A percentile compares a stretch with the other conserved stretches of the same genome.
Evolutionary conservation across 2,329 filamentous ascomycete genomes (phyloP).

Genomic region (Aspergillus novofumigatus): DNA sequence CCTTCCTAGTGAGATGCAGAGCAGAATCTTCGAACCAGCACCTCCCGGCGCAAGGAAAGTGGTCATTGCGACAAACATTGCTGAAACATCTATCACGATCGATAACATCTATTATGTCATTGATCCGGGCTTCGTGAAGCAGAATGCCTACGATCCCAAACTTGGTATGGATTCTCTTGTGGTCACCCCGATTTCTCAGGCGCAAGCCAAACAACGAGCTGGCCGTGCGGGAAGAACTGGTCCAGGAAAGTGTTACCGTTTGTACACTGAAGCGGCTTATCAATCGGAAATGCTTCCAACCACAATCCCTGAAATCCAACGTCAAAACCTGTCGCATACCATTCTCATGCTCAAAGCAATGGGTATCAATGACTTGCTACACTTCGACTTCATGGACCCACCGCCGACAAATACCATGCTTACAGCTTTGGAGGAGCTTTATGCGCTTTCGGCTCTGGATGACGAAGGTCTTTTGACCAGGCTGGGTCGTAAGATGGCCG

Average conservation of each 20-base stretch:
- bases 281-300: conserved; percentile 97
- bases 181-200: conserved; percentile 93
- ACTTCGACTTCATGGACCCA: conserved; percentile 99
- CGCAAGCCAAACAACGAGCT: conserved; percentile 90
- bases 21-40: conserved; percentile 88
- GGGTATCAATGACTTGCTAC: conserved; percentile 95
- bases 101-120: conserved; percentile 97
- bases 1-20: conserved; percentile 89
- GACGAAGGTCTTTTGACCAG: conserved; percentile 92
- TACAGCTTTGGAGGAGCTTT: conserved; percentile 90
- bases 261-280: conserved; percentile 94
- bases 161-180: conserved; percentile 96
- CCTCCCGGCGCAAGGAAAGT: conserved; percentile 84
- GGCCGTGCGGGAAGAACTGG: conserved; percentile 91
- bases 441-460: conserved; percentile 84
- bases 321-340: conserved; percentile 85
- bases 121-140: conserved; percentile 95
- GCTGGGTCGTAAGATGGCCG: conserved; percentile 92
- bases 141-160: conserved; percentile 95
- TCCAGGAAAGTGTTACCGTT: conserved; percentile 89
- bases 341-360: conserved; percentile 98
- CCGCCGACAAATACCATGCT: conserved; percentile 97
- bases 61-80: conserved; percentile 97
- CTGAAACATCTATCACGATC: conserved; percentile 96
- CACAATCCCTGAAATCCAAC: conserved; percentile 92